Evolutionary conservation across 2,329 filamentous ascomycete species (phyloP), one percentile per base, ranked within the genome.

Genomic region (Pseudogymnoascus sp.): DNA sequence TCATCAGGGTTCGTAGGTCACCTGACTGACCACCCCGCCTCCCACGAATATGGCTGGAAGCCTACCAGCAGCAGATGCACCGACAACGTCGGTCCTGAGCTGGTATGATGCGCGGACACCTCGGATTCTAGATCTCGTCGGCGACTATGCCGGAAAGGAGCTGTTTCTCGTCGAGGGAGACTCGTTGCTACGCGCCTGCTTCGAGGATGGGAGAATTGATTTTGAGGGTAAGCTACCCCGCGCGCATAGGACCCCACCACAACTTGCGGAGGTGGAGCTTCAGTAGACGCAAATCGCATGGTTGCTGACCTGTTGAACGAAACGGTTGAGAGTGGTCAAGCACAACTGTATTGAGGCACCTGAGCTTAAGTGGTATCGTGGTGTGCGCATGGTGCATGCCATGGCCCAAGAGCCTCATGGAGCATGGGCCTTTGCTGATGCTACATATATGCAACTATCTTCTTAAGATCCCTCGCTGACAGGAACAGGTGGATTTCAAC

Each of bases 101-200:
- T 71, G 74, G 71, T 81, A 80, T 67, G 73, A 72, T 61, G 67
- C 66, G 10, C 70, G 77, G 3, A 65, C 71, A 10, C 74, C 77
- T 5, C 72, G 77, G 59, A 72, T 72, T 57, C 77, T 88, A 26
- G 85, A 89, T 65, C 78, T 91, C 2, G 81, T 90, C 3, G 86
- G 88, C 38, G 88, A 91, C 68, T 91, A 88, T 71, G 86, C 85
- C 3, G 87, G 88, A 19, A 82, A 82, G 62, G 87, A 90, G 68
- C 76, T 86, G 9, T 91, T 90, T 68, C 74, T 86, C 19, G 79
- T 91, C 28, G 85, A 91, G 64, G 87, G 87, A 28, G 86, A 92
- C 66, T 86, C 86, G 0, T 71, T 91, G n/a, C 74, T 91, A 9
- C 74, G 82, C 5, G 74, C 87, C 61, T 85, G 81, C 66, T 80